Percentiles rank a stretch among this genome's conserved stretches.
Conservation (phyloP, 2,329 filamentous ascomycete species). For the Claviceps citrina region DNA sequence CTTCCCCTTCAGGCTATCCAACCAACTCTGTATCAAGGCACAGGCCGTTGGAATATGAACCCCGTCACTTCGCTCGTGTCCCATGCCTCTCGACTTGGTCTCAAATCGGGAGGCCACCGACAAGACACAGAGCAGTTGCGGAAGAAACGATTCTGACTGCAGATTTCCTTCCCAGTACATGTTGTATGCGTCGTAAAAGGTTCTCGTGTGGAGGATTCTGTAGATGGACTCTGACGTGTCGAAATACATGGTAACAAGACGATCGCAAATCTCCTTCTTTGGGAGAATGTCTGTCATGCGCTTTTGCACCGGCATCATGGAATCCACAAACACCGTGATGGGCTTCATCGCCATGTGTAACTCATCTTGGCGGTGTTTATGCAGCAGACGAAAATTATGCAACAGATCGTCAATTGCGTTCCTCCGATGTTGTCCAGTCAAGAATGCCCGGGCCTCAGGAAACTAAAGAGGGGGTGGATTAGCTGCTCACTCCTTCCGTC, state of each 20-base stretch:
- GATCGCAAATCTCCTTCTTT: constrained; percentile 34
- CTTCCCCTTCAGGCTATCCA: constrained; percentile 36
- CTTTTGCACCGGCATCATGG: constrained; percentile 41
- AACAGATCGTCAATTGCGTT: constrained; percentile 26
- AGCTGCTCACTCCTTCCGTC: not conserved
- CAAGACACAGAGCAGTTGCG: constrained; percentile 36
- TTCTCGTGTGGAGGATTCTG: constrained; percentile 36
- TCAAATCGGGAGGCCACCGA: constrained; percentile 39
- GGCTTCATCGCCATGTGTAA: constrained; percentile 31
- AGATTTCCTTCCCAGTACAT: constrained; percentile 34
- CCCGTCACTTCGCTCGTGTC: constrained; percentile 35
- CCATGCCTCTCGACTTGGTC: constrained; percentile 33
- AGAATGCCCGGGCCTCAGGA: constrained; percentile 6
- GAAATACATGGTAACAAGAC: constrained; percentile 33
- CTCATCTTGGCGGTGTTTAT: constrained; percentile 32
- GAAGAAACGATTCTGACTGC: constrained; percentile 35
- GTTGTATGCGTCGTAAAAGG: constrained; percentile 35
- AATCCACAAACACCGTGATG: constrained; percentile 41
- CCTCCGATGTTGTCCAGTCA: constrained; percentile 2
- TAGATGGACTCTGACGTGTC: constrained; percentile 37
- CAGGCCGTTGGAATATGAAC: constrained; percentile 43
- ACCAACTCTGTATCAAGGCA: constrained; percentile 37
- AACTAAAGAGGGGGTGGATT: constrained; percentile 1
- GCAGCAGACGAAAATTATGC: constrained; percentile 29
- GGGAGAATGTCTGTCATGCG: constrained; percentile 43